Evolutionary conservation across 345 rosid species (phyloP).

Genomic region (Limnanthes douglasii): DNA sequence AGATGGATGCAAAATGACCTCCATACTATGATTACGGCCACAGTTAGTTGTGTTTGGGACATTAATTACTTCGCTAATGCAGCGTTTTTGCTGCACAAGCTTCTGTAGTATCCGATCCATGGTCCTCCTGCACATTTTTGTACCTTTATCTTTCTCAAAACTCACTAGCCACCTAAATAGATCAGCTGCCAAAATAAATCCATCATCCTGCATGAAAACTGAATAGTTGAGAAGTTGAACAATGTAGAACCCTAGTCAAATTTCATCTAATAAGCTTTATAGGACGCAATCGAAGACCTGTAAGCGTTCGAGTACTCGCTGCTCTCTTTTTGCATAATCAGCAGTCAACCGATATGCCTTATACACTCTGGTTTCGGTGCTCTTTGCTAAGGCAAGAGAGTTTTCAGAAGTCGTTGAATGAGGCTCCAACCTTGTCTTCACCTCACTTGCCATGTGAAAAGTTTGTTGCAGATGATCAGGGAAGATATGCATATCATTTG

Average conservation of each 20-base stretch:
- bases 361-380: constrained; percentile 19
- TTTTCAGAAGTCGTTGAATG: constrained; percentile 23
- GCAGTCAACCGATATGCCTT: constrained; percentile 31
- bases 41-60: constrained; percentile 79
- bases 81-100: constrained; percentile 71
- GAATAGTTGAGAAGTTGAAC: too few relatives aligned
- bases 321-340: constrained; percentile 66
- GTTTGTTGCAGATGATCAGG: constrained; percentile 22
- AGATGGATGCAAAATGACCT: constrained; percentile 72
- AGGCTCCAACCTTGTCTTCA: constrained; percentile 21
- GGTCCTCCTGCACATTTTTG: constrained; percentile 71
- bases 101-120: constrained; percentile 54
- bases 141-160: constrained; percentile 64
- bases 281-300: too few relatives aligned
- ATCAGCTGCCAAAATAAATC: constrained; percentile 62
- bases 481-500: constrained; percentile 12
- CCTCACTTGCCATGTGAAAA: constrained; percentile 16
- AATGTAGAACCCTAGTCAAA: too few relatives aligned
- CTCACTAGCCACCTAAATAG: constrained; percentile 69
- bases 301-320: constrained; percentile 59
- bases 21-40: constrained; percentile 43
- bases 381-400: constrained; percentile 13
- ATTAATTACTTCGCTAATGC: constrained; percentile 43
- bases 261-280: too few relatives aligned
- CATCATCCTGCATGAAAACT: too few relatives aligned